Evolutionary conservation across 2,329 filamentous ascomycete genomes (phyloP).

Genomic region (Neocatenulostroma microsporum): DNA sequence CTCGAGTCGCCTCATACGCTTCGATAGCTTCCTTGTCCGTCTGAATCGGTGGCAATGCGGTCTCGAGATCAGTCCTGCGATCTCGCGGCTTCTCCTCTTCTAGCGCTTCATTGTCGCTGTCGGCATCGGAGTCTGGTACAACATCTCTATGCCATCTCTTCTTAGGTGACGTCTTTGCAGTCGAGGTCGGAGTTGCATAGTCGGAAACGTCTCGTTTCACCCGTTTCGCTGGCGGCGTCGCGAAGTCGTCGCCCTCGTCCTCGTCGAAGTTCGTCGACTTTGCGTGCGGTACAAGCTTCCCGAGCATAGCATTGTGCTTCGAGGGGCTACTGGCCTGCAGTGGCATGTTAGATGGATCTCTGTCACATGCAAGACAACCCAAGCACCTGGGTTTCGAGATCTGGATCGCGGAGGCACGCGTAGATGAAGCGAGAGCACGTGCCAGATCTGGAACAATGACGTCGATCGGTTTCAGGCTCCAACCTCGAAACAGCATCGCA

Average conservation of each 20-base stretch:
- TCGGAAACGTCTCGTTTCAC: constrained; percentile 26
- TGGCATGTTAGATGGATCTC: no score
- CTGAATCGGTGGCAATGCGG: constrained; percentile 59
- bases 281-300: constrained; percentile 34
- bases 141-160: constrained; percentile 11
- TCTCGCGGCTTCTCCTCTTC: constrained; percentile 20
- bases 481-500: no score
- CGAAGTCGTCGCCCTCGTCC: constrained; percentile 27
- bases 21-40: constrained; percentile 65
- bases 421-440: no score
- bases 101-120: constrained; percentile 24
- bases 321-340: constrained; percentile 36
- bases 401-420: no score
- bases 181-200: constrained; percentile 15
- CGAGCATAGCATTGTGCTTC: constrained; percentile 43
- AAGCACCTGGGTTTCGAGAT: no score
- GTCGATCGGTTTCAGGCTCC: no score
- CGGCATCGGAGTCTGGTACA: constrained; percentile 26
- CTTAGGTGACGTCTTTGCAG: constrained; percentile 16
- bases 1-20: constrained; percentile 65
- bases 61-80: constrained; percentile 60
- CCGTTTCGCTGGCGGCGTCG: constrained; percentile 35
- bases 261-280: constrained; percentile 39
- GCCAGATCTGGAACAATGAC: no score
- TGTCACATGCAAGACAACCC: no score